Evolutionary conservation across 306 rosid species (phyloP), one percentile per base, ranked within the genome.

Genomic region (Aeschynomene evenia): DNA sequence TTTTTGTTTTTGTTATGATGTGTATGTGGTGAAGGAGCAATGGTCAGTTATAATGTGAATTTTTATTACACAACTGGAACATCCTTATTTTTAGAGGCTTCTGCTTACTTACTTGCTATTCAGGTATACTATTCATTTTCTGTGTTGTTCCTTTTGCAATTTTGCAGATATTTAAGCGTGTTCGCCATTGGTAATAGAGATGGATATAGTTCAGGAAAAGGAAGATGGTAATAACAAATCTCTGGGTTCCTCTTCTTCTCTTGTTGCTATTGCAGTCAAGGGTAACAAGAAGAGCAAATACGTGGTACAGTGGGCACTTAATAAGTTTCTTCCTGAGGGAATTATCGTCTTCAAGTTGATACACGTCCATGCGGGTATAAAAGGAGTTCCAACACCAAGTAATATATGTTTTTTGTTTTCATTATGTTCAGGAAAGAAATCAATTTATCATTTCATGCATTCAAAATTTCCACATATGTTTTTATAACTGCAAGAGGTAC

Each of bases 321-420:
- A 89, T 24, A 89, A 89, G 82, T 89, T 91, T 82, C 85, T 85
- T 65, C 91, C 92, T 0, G 92, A 91, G 79, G 96, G 91, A 71
- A 74, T 56, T 76, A 73, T 74, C 42, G 20, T 53, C 68, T 84
- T 87, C 84, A 94, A 85, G 88, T 68, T 94, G 65, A 71, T 94
- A 15, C 97, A 94, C 73, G 84, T 94, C 66, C 78, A 85, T 26
- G 76, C 88, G 39, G 85, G 70, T 83, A 85, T 84, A 71, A 73
- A 56, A 39, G 68, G 80, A 18, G 90, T 91, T 74, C 98, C 98
- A 58, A 90, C 97, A 40, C 88, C 95, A 78, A 69, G 97, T 91
- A 84, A 84, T 92, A 52, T 10, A 31, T 73, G 58, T 16, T 48
- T 48, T 56, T 71, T 59, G 14, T 61, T 23, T 42, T 80, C 23